Percentiles rank a stretch among this genome's conserved stretches.
Evolutionary conservation across 306 rosid genomes (phyloP).

Genomic region (Cicer judaicum): DNA sequence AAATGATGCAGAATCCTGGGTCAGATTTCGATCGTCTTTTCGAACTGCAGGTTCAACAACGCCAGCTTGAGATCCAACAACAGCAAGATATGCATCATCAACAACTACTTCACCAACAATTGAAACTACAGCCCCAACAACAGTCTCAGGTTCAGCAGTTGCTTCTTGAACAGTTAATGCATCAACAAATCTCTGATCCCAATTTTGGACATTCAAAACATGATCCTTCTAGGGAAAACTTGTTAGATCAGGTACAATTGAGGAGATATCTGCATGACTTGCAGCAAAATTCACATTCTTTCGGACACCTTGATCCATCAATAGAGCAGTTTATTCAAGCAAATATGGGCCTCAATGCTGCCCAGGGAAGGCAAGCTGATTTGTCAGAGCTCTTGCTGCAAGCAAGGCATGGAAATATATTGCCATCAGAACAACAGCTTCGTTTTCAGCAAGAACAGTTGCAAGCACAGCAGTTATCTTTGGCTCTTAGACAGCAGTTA

Average conservation of each 20-base stretch:
- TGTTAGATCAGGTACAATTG: conserved; percentile 59
- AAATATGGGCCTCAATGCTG: conserved; percentile 57
- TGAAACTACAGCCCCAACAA: conserved; percentile 67
- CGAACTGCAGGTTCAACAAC: conserved; percentile 55
- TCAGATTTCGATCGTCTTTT: conserved; percentile 61
- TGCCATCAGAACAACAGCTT: conserved; percentile 60
- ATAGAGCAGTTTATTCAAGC: conserved; percentile 68
- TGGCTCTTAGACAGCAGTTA: conserved; percentile 63
- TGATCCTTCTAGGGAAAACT: conserved; percentile 57
- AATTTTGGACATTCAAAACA: conserved; percentile 58
- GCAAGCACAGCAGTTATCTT: conserved; percentile 62
- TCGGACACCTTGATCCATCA: conserved; percentile 60
- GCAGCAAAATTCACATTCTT: conserved; percentile 58
- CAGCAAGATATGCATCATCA: conserved; percentile 66
- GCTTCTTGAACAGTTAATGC: conserved; percentile 66
- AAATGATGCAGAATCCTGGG: conserved; percentile 54
- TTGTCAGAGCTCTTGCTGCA: conserved; percentile 60
- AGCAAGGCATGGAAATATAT: conserved; percentile 60
- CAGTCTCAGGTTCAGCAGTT: conserved; percentile 64
- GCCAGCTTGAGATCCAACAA: conserved; percentile 63
- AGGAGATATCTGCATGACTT: conserved; percentile 58
- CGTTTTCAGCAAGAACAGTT: conserved; percentile 62
- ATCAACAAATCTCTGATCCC: conserved; percentile 61
- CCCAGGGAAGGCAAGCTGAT: conserved; percentile 63
- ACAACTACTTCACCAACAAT: conserved; percentile 59